Base-by-base conservation (phyloP, 1,139 yeast species). In the Magnusiomyces tetraspermus region DNA sequence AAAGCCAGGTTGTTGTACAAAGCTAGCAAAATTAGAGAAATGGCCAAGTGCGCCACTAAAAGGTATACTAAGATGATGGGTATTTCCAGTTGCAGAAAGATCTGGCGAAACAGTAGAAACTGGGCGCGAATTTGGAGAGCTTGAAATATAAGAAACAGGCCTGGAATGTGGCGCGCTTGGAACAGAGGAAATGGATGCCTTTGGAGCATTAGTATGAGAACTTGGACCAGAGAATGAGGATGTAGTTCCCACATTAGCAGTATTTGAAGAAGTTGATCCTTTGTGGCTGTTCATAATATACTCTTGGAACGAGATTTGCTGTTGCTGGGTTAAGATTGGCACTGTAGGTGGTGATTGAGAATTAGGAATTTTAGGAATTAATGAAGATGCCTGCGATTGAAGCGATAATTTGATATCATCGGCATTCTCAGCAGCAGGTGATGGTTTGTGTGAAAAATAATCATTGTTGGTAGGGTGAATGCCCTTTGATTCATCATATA, bases 401-500 rank as follows among this genome's bases (percentile, higher is more conserved):
- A n/a, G n/a, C n/a, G n/a, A n/a, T n/a, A n/a, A n/a, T n/a, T n/a
- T n/a, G n/a, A n/a, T n/a, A n/a, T n/a, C n/a, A n/a, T n/a, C n/a
- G n/a, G n/a, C n/a, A n/a, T n/a, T n/a, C n/a, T n/a, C n/a, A n/a
- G n/a, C n/a, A n/a, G n/a, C n/a, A 33, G 23, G 30, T 6, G 51
- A 49, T 5, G 47, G 43, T 33, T 52, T 51, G 8, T 51, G 51
- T 3, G 54, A 50, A 31, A 54, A 51, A 37, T 49, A 46, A 37
- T 55, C 56, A 22, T 44, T 37, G n/a, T 33, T 42, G 22, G 44
- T 46, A 3, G 50, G 48, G 28, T 19, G 37, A n/a, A 36, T 11
- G 11, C 17, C 28, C 15, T 21, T 23, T 5, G 51, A 21, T 6
- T 53, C 53, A 15, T 57, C 58, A 26, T 58, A 55, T 17, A 65